Evolutionary conservation across 2,329 filamentous ascomycete genomes (phyloP).

Genomic region (Trichoderma semiorbis): DNA sequence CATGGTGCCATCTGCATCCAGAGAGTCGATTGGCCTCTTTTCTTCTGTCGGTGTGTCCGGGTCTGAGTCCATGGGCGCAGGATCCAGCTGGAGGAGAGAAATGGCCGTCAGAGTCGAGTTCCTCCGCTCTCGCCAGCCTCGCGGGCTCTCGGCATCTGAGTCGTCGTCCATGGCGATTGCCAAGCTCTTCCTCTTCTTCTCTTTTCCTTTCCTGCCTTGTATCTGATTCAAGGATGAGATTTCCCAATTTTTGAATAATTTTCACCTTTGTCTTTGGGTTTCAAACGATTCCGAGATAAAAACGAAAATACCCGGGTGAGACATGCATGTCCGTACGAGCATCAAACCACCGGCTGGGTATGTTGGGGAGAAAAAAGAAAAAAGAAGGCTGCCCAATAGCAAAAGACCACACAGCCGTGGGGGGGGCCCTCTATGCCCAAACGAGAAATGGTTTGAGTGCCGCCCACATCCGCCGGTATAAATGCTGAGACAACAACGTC

Average conservation of each 20-base stretch:
- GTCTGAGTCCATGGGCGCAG: conserved; percentile 66
- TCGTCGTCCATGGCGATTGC: conserved; percentile 12
- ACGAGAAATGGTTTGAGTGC: neutral
- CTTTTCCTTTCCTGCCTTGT: neutral
- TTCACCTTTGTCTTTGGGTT: neutral
- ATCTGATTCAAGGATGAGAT: neutral
- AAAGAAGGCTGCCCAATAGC: neutral
- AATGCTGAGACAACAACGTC: neutral
- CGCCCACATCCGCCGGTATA: neutral
- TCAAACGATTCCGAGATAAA: neutral
- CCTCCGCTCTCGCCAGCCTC: conserved; percentile 27
- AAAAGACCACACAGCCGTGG: neutral
- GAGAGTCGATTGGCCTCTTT: conserved; percentile 7
- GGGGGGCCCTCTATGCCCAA: conserved; percentile 4
- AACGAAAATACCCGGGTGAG: conserved; percentile 6
- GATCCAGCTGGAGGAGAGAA: conserved; percentile 75
- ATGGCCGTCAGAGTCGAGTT: conserved; percentile 54
- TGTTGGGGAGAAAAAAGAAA: neutral
- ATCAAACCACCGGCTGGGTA: neutral
- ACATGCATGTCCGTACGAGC: conserved; percentile 1
- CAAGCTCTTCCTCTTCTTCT: neutral
- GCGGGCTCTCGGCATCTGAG: conserved; percentile 12
- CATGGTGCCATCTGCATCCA: conserved; percentile 29
- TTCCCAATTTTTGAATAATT: neutral
- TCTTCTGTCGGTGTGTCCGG: conserved; percentile 30